Base-by-base conservation (phyloP, 805 yeast genomes). In the Tetrapisispora taiwanensis region DNA sequence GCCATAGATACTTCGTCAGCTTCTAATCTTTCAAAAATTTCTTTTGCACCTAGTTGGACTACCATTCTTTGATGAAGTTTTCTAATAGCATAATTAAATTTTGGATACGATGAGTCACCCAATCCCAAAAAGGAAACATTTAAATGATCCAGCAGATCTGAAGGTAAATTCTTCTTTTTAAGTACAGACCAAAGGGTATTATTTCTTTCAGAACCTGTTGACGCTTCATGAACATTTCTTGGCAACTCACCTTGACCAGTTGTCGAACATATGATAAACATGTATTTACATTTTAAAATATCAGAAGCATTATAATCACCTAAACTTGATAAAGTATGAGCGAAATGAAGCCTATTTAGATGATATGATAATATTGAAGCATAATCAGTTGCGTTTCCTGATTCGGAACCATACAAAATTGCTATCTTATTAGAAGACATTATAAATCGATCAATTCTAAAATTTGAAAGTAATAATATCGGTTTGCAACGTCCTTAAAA, bases 211-310 rank as follows among this genome's bases (percentile, higher is more conserved):
- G 28, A 36, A 17, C 54, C 60, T 15, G 37, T 43, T 8, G 56
- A 39, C 14, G 45, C 39, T 48, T 74, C 76, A 49, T 70, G 70
- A 0, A 83, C 81, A 57, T 86, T 86, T 35, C 83, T 63, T 0
- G 98, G 97, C 30, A 90, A 63, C 48, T 84, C 95, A 24, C 98
- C 98, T 62, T 90, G 97, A 7, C 98, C 97, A 1, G 95, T 83
- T 0, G 98, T 90, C 1, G 96, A 80, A 58, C 94, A 84, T 3
- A 90, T 59, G 0, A 63, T 42, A 30, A 63, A 60, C 13, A 63
- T 48, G 41, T 59, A 56, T 36, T 49, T 48, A 81, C 70, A 19
- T 80, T 68, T 42, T 77, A 67, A 26, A 64, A 85, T 64, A 44
- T 69, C 69, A 51, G 70, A 73, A 36, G 81, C 60, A 46, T 79